A percentile compares a stretch with the other conserved stretches of the same genome.
Conservation (phyloP, 2,329 filamentous ascomycete genomes). For the Rhexocercosporidium sp. region DNA sequence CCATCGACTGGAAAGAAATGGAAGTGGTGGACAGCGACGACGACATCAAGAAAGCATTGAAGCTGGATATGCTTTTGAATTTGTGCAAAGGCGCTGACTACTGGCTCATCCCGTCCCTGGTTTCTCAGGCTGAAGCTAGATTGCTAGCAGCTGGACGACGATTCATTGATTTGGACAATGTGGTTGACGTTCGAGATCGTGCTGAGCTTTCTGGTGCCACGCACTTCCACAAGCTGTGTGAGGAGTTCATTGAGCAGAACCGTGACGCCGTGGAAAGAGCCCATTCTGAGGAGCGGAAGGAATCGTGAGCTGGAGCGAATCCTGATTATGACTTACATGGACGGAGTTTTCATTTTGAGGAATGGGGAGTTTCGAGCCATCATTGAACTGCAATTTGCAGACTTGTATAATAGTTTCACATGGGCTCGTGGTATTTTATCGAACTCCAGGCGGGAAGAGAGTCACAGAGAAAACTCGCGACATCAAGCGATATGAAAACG, state of each 20-base stretch:
- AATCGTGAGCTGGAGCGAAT: background rate
- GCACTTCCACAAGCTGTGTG: conserved; percentile 14
- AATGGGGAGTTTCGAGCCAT: background rate
- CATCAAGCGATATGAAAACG: background rate
- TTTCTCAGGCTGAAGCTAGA: conserved; percentile 30
- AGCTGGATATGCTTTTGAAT: conserved; percentile 34
- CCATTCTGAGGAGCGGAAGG: background rate
- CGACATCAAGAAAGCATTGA: conserved; percentile 19
- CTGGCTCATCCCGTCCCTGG: conserved; percentile 30
- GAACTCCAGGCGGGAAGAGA: background rate
- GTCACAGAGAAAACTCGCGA: background rate
- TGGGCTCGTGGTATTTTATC: background rate
- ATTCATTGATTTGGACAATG: conserved; percentile 35
- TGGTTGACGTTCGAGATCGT: conserved; percentile 15
- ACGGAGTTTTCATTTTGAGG: too few relatives aligned
- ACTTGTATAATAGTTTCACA: background rate
- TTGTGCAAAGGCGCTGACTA: conserved; percentile 35
- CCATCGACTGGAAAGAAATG: conserved; percentile 36
- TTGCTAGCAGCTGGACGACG: conserved; percentile 25
- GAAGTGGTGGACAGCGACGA: conserved; percentile 26
- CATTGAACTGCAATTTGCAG: background rate
- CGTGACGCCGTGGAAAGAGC: background rate
- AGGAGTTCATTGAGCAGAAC: background rate
- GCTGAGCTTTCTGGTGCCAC: conserved; percentile 23
- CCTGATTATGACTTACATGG: background rate